Conservation (phyloP, 192 early-diverging fungal genomes). For the Phycomyces nitens region DNA sequence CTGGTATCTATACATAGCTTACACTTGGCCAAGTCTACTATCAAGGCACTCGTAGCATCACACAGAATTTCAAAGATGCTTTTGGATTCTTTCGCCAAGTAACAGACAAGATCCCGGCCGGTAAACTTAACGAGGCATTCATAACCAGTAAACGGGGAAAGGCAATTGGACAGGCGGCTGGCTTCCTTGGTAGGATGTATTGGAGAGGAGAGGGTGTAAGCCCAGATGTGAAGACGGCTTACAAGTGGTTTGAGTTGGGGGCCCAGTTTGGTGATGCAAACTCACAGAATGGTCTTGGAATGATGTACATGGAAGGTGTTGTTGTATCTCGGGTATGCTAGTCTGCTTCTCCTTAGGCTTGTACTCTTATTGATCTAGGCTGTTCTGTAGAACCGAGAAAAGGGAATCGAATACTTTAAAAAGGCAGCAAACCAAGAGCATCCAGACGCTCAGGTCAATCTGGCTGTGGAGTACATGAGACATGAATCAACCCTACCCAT, state of each 20-base stretch:
- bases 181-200: conserved; percentile 83
- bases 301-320: conserved; percentile 73
- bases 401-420: conserved; percentile 63
- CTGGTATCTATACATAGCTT: conserved; percentile 34
- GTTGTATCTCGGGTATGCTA: conserved; percentile 30
- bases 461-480: conserved; percentile 50
- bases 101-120: conserved; percentile 29
- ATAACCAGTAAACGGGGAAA: conserved; percentile 16
- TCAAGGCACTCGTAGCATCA: conserved; percentile 53
- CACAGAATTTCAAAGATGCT: conserved; percentile 61
- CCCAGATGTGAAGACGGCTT: conserved; percentile 56
- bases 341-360: neutral
- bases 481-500: conserved; percentile 20
- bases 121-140: conserved; percentile 5
- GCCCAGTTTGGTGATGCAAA: conserved; percentile 56
- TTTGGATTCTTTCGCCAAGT: conserved; percentile 55
- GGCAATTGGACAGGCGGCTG: conserved; percentile 67
- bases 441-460: conserved; percentile 76
- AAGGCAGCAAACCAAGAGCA: conserved; percentile 66
- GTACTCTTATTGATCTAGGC: too few species aligned
- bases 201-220: conserved; percentile 85
- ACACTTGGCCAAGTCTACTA: conserved; percentile 82
- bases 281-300: conserved; percentile 75
- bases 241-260: conserved; percentile 76
- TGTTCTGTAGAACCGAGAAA: conserved; percentile 44